Evolutionary conservation across 2,329 filamentous ascomycete genomes (phyloP).

Genomic region (Sphaerulina musiva): DNA sequence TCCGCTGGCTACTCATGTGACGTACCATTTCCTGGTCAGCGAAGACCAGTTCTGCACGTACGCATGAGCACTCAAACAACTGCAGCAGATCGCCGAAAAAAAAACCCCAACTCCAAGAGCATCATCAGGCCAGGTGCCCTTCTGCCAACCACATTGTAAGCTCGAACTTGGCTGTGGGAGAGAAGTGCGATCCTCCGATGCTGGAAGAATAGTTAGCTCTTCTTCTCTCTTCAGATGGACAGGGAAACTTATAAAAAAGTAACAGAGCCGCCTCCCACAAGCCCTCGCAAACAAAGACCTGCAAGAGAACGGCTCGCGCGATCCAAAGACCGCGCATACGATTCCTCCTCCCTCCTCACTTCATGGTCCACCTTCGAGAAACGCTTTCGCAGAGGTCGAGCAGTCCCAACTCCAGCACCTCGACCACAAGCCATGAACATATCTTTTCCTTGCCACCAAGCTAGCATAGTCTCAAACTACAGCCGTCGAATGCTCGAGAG

Average conservation of each 20-base stretch:
- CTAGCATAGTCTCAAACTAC: not conserved
- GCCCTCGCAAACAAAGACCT: constrained; percentile 7
- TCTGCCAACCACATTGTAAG: too few species aligned
- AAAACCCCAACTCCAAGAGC: too few species aligned
- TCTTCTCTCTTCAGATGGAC: not conserved
- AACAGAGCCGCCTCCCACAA: constrained; percentile 8
- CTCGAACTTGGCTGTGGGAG: too few species aligned
- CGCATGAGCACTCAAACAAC: too few species aligned
- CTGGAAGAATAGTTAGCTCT: constrained; percentile 10
- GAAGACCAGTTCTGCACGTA: too few species aligned
- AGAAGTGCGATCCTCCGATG: too few species aligned
- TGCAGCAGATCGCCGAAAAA: too few species aligned
- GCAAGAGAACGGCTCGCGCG: constrained; percentile 8
- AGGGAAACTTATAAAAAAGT: constrained; percentile 14
- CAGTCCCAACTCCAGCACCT: not conserved
- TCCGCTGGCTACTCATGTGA: too few species aligned
- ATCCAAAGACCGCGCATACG: not conserved
- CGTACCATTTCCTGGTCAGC: too few species aligned
- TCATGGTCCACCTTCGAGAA: not conserved
- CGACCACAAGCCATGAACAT: not conserved
- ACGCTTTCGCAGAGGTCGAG: not conserved
- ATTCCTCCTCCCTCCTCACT: constrained; percentile 6
- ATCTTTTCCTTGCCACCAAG: not conserved
- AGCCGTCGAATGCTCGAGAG: not conserved
- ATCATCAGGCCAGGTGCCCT: too few species aligned